Percentiles rank a stretch among this genome's conserved stretches.
Evolutionary conservation across 805 yeast genomes (phyloP).

Genomic region (Brettanomyces nanus): DNA sequence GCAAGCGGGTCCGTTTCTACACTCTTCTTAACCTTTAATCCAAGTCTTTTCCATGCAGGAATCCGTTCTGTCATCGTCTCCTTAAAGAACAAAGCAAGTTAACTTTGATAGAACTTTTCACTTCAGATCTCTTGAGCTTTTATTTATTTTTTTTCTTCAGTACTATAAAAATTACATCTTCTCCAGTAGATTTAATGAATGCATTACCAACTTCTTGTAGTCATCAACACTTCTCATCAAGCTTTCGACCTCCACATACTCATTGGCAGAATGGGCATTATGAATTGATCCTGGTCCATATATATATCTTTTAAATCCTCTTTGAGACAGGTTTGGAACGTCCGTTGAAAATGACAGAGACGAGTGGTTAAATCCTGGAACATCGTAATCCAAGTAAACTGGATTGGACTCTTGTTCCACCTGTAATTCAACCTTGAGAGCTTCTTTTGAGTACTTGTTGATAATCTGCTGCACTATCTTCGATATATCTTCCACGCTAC

Average conservation of each 20-base stretch:
- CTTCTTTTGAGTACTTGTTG: slow-evolving; percentile 14
- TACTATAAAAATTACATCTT: neutral
- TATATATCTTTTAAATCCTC: slow-evolving; percentile 37
- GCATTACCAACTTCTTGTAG: slow-evolving; percentile 34
- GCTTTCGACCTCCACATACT: slow-evolving; percentile 40
- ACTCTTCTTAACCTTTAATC: slow-evolving; percentile 51
- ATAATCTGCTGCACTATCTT: slow-evolving; percentile 29
- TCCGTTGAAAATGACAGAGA: slow-evolving; percentile 33
- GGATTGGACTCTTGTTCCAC: slow-evolving; percentile 27
- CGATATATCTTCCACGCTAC: slow-evolving; percentile 31
- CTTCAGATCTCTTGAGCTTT: too few species aligned
- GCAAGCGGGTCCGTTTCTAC: slow-evolving; percentile 38
- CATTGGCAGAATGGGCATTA: slow-evolving; percentile 54
- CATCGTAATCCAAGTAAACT: slow-evolving; percentile 43
- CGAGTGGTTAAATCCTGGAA: slow-evolving; percentile 50
- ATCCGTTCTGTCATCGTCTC: slow-evolving; percentile 15
- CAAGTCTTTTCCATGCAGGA: slow-evolving; percentile 85
- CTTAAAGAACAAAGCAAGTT: too few species aligned
- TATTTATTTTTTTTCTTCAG: neutral
- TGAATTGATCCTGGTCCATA: slow-evolving; percentile 63
- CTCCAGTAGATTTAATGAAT: slow-evolving; percentile 7
- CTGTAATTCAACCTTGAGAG: slow-evolving; percentile 9
- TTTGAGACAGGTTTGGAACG: slow-evolving; percentile 33
- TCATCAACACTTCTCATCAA: slow-evolving; percentile 44
- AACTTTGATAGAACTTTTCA: neutral